Percentiles rank a stretch among this genome's conserved stretches.
phyloP scores from a whole-genome alignment of 2,329 filamentous ascomycete species.

The Ceratocystis diversiconidia region DNA sequence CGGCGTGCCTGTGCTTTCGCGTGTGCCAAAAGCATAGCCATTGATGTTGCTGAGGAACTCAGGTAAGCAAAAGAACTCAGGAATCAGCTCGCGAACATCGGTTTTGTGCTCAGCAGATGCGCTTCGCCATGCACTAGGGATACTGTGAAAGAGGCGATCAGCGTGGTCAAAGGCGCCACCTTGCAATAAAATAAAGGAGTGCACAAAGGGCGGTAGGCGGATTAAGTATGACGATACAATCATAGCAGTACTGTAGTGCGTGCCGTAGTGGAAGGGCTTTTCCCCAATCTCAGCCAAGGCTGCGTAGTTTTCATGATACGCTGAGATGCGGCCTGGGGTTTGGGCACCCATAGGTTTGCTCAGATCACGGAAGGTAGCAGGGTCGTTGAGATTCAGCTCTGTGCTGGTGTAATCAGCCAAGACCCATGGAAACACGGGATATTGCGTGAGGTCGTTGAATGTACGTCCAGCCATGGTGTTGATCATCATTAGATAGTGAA shows the following conservation, averaged over 20 bases:
- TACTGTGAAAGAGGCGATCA: slow-evolving; percentile 86
- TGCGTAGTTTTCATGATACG: slow-evolving; percentile 72
- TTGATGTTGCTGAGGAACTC: slow-evolving; percentile 94
- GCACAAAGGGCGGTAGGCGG: slow-evolving; percentile 85
- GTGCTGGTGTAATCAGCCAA: slow-evolving; percentile 91
- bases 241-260: slow-evolving; percentile 98
- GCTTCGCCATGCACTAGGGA: slow-evolving; percentile 81
- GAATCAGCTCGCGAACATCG: slow-evolving; percentile 86
- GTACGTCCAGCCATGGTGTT: slow-evolving; percentile 95
- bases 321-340: slow-evolving; percentile 56
- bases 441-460: slow-evolving; percentile 96
- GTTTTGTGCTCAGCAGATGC: slow-evolving; percentile 81
- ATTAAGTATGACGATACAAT: slow-evolving; percentile 95
- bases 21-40: slow-evolving; percentile 78
- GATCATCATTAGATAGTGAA: slow-evolving; percentile 96
- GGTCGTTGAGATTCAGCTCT: slow-evolving; percentile 74
- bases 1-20: slow-evolving; percentile 63
- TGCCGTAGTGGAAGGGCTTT: slow-evolving; percentile 90
- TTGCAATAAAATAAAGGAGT: slow-evolving; percentile 85
- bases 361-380: slow-evolving; percentile 74
- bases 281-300: slow-evolving; percentile 87
- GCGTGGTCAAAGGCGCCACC: slow-evolving; percentile 95
- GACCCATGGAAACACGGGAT: slow-evolving; percentile 96
- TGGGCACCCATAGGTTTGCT: slow-evolving; percentile 96
- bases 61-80: slow-evolving; percentile 92